Percentiles rank a stretch among this genome's conserved stretches.
Conservation (phyloP, 2,329 filamentous ascomycete species). For the Phaeophleospora eucalypticola region DNA sequence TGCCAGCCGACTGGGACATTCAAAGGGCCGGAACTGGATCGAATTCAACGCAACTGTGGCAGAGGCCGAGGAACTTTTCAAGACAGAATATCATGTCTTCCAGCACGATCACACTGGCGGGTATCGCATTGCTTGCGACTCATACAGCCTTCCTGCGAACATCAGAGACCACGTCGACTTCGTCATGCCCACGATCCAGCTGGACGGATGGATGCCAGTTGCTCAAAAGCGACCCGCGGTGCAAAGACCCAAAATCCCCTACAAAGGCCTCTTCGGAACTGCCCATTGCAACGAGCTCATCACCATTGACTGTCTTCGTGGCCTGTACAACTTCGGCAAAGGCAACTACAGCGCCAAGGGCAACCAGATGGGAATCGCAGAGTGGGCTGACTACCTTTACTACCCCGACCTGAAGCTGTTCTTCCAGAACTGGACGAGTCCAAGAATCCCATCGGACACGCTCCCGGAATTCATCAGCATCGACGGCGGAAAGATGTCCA, state of each 20-base stretch:
- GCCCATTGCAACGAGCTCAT: conserved; percentile 14
- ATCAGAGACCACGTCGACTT: conserved; percentile 25
- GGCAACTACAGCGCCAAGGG: conserved; percentile 18
- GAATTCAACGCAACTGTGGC: conserved; percentile 36
- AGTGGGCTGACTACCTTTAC: conserved; percentile 21
- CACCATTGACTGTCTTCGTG: conserved; percentile 24
- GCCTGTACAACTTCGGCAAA: conserved; percentile 19
- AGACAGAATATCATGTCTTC: conserved; percentile 38
- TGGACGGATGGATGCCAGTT: conserved; percentile 19
- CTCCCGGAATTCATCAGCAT: conserved; percentile 23
- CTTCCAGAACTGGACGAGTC: conserved; percentile 23
- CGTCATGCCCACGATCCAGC: conserved; percentile 20
- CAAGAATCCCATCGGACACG: conserved; percentile 20
- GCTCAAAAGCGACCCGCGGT: conserved; percentile 7
- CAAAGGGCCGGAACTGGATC: conserved; percentile 33
- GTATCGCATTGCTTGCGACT: conserved; percentile 35
- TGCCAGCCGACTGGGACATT: conserved; percentile 10
- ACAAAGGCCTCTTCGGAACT: conserved; percentile 14
- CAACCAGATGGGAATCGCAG: conserved; percentile 22
- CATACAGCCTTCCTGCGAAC: conserved; percentile 31
- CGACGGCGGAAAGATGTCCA: conserved; percentile 23
- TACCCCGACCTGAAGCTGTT: conserved; percentile 20
- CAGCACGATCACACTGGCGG: conserved; percentile 32
- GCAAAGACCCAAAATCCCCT: background rate
- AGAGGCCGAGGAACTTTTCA: conserved; percentile 36